Percentiles rank a stretch among this genome's conserved stretches.
Conservation (phyloP, 352 stramenopile genomes). For the Phytophthora multivora region DNA sequence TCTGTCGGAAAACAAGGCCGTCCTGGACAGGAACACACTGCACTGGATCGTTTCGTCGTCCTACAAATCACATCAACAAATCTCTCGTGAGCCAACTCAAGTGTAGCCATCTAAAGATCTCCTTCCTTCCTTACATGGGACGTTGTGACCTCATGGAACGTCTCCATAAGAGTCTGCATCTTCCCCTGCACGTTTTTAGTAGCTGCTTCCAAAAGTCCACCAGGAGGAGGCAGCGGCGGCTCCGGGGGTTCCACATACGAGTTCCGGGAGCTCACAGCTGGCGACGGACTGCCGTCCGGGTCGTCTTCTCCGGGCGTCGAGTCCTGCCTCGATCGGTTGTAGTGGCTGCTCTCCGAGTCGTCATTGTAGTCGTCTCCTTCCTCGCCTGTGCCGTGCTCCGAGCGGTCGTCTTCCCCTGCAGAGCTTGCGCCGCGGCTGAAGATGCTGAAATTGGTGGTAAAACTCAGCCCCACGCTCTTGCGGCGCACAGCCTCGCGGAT, state of each 20-base stretch:
- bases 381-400: conserved; percentile 31
- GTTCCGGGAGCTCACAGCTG: conserved; percentile 32
- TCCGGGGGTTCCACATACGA: conserved; percentile 70
- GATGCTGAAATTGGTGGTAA: conserved; percentile 66
- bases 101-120: conserved; percentile 23
- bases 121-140: conserved; percentile 40
- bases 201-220: conserved; percentile 60
- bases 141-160: conserved; percentile 59
- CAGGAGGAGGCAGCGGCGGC: conserved; percentile 54
- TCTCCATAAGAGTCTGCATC: conserved; percentile 70
- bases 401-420: conserved; percentile 48
- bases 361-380: conserved; percentile 48
- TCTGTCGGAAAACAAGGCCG: conserved; percentile 64
- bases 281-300: conserved; percentile 38
- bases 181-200: conserved; percentile 78
- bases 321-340: conserved; percentile 46
- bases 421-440: conserved; percentile 49
- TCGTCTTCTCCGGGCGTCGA: conserved; percentile 44
- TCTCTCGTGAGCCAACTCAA: conserved; percentile 5
- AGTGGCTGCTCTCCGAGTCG: conserved; percentile 41
- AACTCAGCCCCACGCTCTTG: conserved; percentile 69
- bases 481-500: conserved; percentile 67
- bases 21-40: conserved; percentile 64
- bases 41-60: conserved; percentile 64
- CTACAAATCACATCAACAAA: conserved; percentile 33